phyloP scores from a whole-genome alignment of 208 protist genomes.

The Acanthamoeba sp. region DNA sequence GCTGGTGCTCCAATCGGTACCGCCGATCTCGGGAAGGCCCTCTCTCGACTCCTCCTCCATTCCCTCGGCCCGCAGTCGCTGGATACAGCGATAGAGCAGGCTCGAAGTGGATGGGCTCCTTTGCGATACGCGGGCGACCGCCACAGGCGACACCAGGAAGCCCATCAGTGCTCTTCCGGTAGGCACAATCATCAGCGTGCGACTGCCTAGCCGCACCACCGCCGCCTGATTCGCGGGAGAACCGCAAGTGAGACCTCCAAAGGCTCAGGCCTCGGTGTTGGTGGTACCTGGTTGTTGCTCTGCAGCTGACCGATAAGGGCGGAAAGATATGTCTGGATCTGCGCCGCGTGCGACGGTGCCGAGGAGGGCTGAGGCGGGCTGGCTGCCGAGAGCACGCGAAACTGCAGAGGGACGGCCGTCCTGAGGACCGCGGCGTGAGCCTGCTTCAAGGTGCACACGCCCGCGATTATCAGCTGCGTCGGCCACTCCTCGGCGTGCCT shows the following conservation, averaged over 20 bases:
- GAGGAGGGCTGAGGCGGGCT: neutral
- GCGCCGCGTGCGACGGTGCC: neutral
- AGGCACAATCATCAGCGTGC: neutral
- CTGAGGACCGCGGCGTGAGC: neutral
- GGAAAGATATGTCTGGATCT: neutral
- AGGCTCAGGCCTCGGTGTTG: neutral
- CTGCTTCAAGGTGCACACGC: neutral
- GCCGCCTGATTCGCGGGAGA: neutral
- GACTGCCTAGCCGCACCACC: neutral
- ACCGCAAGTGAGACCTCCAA: neutral
- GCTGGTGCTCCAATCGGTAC: neutral
- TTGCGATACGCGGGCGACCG: neutral
- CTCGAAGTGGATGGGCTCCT: neutral
- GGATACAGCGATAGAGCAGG: neutral
- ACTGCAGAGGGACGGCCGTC: neutral
- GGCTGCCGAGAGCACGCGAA: neutral
- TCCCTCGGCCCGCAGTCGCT: neutral
- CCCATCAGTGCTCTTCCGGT: neutral
- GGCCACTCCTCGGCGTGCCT: slow-evolving; percentile 27
- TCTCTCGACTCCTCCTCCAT: neutral
- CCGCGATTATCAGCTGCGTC: neutral
- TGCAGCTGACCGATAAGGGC: neutral
- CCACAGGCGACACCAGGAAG: neutral
- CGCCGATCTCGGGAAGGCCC: slow-evolving; percentile 14
- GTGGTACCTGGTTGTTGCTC: neutral